Evolutionary conservation across 2,329 filamentous ascomycete species (phyloP).

Genomic region (Amesomyces nigricolor): DNA sequence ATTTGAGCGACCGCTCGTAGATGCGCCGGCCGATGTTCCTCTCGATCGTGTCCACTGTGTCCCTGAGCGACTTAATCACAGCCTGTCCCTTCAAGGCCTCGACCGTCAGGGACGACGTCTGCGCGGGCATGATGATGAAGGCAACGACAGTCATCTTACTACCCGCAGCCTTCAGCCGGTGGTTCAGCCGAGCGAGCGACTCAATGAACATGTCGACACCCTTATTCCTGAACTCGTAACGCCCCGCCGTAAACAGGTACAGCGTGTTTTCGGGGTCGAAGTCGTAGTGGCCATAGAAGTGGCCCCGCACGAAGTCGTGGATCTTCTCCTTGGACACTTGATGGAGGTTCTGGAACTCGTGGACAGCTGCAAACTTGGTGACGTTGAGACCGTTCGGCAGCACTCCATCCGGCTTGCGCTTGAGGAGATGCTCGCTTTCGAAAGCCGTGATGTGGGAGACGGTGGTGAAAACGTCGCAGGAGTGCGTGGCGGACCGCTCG

Average conservation of each 20-base stretch:
- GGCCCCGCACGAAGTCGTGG: conserved; percentile 93
- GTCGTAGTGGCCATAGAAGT: conserved; percentile 98
- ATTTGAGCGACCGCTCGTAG: conserved; percentile 88
- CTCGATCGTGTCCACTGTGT: conserved; percentile 90
- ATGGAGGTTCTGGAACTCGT: conserved; percentile 98
- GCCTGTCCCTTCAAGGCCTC: conserved; percentile 95
- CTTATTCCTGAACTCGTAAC: conserved; percentile 98
- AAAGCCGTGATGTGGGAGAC: conserved; percentile 98
- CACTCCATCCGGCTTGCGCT: conserved; percentile 95
- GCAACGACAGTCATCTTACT: conserved; percentile 94
- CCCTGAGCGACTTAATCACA: conserved; percentile 90
- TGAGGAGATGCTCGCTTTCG: conserved; percentile 93
- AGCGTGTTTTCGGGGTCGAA: conserved; percentile 95
- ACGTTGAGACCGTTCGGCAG: conserved; percentile 96
- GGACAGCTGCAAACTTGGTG: conserved; percentile 95
- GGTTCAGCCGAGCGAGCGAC: conserved; percentile 87
- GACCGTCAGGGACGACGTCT: conserved; percentile 90
- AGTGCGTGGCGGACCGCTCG: conserved; percentile 85
- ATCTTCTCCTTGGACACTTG: conserved; percentile 97
- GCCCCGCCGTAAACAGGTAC: conserved; percentile 94
- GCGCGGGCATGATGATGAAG: conserved; percentile 97
- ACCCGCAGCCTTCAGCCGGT: conserved; percentile 75
- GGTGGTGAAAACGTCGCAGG: conserved; percentile 95
- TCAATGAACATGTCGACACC: conserved; percentile 99
- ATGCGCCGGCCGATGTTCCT: conserved; percentile 86